Base-by-base conservation (phyloP, 176 grass and related monocot genomes). In the Eleusine coracana region DNA sequence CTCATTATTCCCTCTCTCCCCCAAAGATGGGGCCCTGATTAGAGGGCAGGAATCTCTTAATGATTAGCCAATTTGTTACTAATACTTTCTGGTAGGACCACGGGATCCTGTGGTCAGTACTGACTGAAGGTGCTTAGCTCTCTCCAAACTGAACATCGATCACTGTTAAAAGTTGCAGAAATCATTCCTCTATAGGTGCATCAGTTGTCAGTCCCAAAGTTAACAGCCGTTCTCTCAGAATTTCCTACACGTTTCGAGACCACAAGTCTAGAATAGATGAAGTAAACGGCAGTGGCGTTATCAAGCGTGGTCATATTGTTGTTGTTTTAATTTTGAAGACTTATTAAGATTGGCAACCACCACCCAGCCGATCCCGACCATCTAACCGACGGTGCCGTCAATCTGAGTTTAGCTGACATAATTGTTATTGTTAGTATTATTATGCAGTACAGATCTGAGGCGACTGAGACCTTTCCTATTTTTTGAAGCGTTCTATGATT, bases 401-500 rank as follows among this genome's bases (percentile, higher is more conserved):
- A 86, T 74, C 78, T 82, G 48, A 54, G 79, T 62, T 37, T 37
- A 64, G 61, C 44, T 45, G 62, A 37, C 50, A 66, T 20, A 63
- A 69, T 58, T 23, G 60, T 41, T 16, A 3, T 34, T 41, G 48
- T 50, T 50, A 50, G 13, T 21, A 54, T 69, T 80, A 72, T 59
- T 73, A 73, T 21, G 38, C 42, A 38, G 63, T 21, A 37, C 65
- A 83, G 62, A 68, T 78, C 68, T 80, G 75, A 56, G 68, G 67
- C 39, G 80, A 83, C 80, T 0, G 23, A 2, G 84, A 56, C 84
- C 75, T 87, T 87, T 90, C 75, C 60, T 70, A 55, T 70, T 56
- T 74, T 87, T 62, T 87, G 62, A 90, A 83, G 88, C 80, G 67
- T 87, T 78, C 69, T 75, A 87, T 83, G 84, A 79, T 83, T 86